Base-by-base conservation (phyloP, 2,329 filamentous ascomycete species). In the Ambrosiella cleistominuta region DNA sequence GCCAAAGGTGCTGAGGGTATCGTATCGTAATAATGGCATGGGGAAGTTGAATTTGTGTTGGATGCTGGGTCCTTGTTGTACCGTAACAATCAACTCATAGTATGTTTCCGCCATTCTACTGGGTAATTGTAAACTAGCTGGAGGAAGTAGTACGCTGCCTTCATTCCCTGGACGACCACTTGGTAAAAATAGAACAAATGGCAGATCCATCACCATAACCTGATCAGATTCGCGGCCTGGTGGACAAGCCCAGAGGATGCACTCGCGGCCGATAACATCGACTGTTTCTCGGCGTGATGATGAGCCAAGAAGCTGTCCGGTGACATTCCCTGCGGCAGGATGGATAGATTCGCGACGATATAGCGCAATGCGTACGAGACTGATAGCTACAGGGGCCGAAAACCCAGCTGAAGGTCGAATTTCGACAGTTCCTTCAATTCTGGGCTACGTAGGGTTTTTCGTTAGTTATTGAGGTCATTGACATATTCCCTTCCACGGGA, bases 361-460 rank as follows among this genome's bases (percentile, higher is more conserved):
- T 58, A 98, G 80, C 66, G 85, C 90, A 75, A 98, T 94, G 65
- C 90, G 90, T 64, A 97, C 91, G 64, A 96, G 81, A 54, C 90
- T 96, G 67, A 98, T 77, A 67, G 85, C 81, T 65, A 97, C 90
- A 47, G 93, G 89, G 65, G 89, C 89, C 15, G 89, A 91, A 66
- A 86, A 83, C 61, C 93, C 91, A 62, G 84, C 78, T 57, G 82
- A 83, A 47, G 93, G 93, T 61, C 93, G 82, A 65, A 98, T 93
- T 73, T 97, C 93, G 68, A 98, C 93, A 69, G 93, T 95, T 66
- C 93, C 93, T 76, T 96, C 91, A 73, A 98, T 91, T 68, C 93
- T 86, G 66, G 93, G 93, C 88, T 96, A 67, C 19, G 54, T 9
- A 38, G 19, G 7, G 42, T 17, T 38, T 19, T 36, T 54, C 19